Percentiles rank a stretch among this genome's conserved stretches.
phyloP scores from a whole-genome alignment of 352 stramenopile species.

The Phytophthora brassicae region DNA sequence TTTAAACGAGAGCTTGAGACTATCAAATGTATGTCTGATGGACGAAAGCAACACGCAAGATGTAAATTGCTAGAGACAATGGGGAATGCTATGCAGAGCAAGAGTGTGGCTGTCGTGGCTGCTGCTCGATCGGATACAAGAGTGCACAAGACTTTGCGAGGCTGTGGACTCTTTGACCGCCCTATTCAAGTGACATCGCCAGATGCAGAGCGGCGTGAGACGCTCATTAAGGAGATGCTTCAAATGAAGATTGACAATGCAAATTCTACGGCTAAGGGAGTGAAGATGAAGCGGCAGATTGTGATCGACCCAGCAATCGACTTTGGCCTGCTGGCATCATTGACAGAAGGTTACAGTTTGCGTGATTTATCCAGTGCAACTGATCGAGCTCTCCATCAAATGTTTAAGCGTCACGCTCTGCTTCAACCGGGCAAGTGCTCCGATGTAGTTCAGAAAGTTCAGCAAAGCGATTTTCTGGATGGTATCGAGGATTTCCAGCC shows the following conservation, averaged over 20 bases:
- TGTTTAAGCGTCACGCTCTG: constrained; percentile 49
- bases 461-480: constrained; percentile 73
- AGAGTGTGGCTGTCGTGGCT: constrained; percentile 70
- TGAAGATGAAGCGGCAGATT: constrained; percentile 11
- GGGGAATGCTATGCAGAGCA: constrained; percentile 58
- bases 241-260: constrained; percentile 42
- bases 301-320: constrained; percentile 60
- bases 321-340: constrained; percentile 54
- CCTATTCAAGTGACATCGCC: constrained; percentile 58
- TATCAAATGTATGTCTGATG: constrained; percentile 25
- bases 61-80: constrained; percentile 49
- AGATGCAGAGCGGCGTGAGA: constrained; percentile 65
- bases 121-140: constrained; percentile 58
- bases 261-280: constrained; percentile 24
- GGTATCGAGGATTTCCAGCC: constrained; percentile 81
- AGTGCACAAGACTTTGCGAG: constrained; percentile 65
- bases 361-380: constrained; percentile 73
- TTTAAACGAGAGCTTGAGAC: constrained; percentile 43
- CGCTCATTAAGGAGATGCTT: constrained; percentile 63
- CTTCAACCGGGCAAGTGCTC: constrained; percentile 8
- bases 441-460: constrained; percentile 28
- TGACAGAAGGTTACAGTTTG: constrained; percentile 83
- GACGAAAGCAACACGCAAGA: constrained; percentile 20
- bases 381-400: constrained; percentile 68
- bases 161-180: constrained; percentile 70